Conservation (phyloP, 257 asterid genomes). For the Fraxinus pennsylvanica region DNA sequence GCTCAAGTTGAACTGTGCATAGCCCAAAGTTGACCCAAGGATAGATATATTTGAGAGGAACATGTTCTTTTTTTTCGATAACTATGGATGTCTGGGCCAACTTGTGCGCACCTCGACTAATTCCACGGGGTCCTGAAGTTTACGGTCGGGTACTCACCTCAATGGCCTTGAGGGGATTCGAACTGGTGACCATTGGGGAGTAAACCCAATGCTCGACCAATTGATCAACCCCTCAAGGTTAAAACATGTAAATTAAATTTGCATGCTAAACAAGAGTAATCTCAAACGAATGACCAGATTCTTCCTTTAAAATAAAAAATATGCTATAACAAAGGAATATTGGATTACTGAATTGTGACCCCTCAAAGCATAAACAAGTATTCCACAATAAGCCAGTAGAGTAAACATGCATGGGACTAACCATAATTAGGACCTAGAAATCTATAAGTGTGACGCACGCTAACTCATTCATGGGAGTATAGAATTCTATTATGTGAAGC, state of each 20-base stretch:
- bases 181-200: no score
- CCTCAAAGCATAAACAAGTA: background rate
- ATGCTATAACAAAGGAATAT: background rate
- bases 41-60: no score
- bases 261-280: background rate
- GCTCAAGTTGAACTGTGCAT: background rate
- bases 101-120: no score
- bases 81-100: no score
- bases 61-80: no score
- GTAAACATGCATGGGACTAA: background rate
- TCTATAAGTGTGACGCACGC: background rate
- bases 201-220: no score
- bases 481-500: background rate
- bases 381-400: background rate
- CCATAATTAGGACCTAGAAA: background rate
- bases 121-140: no score
- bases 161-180: no score
- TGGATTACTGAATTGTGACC: background rate
- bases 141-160: no score
- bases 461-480: background rate
- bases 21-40: background rate
- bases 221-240: no score
- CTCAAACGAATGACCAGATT: background rate
- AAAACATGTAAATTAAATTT: no score
- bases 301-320: background rate